A percentile compares a stretch with the other conserved stretches of the same genome.
Conservation (phyloP, 2,329 filamentous ascomycete genomes). For the Dactylellina parvicollis region DNA sequence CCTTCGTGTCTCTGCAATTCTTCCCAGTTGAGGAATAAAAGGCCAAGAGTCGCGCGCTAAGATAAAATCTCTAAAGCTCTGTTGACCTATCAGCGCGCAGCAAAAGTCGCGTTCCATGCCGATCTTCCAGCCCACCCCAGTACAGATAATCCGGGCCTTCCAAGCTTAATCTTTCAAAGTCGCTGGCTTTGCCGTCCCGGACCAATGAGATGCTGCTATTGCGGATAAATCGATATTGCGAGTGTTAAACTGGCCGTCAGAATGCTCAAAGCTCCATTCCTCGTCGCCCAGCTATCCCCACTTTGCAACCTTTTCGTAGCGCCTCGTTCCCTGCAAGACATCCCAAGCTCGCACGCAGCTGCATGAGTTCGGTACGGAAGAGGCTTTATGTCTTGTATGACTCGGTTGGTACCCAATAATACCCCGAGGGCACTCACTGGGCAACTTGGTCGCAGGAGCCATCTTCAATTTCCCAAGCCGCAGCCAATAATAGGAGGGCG, state of each 20-base stretch:
- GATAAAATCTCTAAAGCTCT: constrained; percentile 3
- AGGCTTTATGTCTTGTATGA: constrained; percentile 47
- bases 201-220: constrained; percentile 48
- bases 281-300: constrained; percentile 4
- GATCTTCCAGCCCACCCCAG: constrained; percentile 36
- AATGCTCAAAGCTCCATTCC: background rate
- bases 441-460: constrained; percentile 4
- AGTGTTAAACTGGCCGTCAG: background rate
- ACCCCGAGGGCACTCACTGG: constrained; percentile 3
- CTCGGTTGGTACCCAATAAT: constrained; percentile 38
- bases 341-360: constrained; percentile 21
- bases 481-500: constrained; percentile 20
- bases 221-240: constrained; percentile 1
- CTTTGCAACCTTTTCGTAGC: constrained; percentile 11
- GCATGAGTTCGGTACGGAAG: constrained; percentile 50
- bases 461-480: constrained; percentile 28
- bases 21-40: background rate
- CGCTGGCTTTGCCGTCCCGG: constrained; percentile 12
- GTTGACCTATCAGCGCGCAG: constrained; percentile 34
- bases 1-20: background rate
- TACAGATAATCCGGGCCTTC: constrained; percentile 20
- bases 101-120: constrained; percentile 2
- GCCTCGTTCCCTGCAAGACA: constrained; percentile 46
- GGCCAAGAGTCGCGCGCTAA: constrained; percentile 53
- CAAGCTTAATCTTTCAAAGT: background rate